Conservation (phyloP, 176 grass and related monocot genomes). For the Saccharum spontaneum region DNA sequence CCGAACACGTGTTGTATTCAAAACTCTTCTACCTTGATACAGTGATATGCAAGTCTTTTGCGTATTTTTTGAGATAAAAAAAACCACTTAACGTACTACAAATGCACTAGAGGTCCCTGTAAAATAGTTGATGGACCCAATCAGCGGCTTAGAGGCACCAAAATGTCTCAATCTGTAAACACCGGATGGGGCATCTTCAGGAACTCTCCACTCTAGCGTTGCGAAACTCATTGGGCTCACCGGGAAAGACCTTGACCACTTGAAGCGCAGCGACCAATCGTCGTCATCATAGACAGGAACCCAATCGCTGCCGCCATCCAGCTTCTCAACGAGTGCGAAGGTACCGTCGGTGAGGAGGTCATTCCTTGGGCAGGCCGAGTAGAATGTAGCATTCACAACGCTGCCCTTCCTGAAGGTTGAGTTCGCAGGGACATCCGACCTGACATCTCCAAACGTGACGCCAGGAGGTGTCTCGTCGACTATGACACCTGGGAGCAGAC, state of each 20-base stretch:
- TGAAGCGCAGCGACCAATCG: conserved; percentile 84
- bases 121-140: conserved; percentile 74
- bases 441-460: conserved; percentile 71
- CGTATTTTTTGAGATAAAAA: too few species aligned
- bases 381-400: conserved; percentile 75
- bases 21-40: too few species aligned
- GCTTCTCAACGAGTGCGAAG: conserved; percentile 75
- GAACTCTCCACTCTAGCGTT: conserved; percentile 80
- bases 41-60: too few species aligned
- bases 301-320: conserved; percentile 57
- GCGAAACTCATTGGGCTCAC: conserved; percentile 70
- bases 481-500: conserved; percentile 67
- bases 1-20: too few species aligned
- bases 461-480: conserved; percentile 62
- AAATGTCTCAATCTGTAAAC: conserved; percentile 93
- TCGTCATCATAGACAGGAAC: conserved; percentile 79
- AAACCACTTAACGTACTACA: conserved; percentile 41
- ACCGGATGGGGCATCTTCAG: conserved; percentile 50
- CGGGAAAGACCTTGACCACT: conserved; percentile 68
- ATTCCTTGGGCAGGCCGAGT: conserved; percentile 88
- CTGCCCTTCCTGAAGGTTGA: conserved; percentile 64
- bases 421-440: conserved; percentile 60
- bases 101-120: conserved; percentile 82
- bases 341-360: conserved; percentile 82
- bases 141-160: conserved; percentile 78